Conservation (phyloP, 2,329 filamentous ascomycete species). For the Lomentospora prolificans region DNA sequence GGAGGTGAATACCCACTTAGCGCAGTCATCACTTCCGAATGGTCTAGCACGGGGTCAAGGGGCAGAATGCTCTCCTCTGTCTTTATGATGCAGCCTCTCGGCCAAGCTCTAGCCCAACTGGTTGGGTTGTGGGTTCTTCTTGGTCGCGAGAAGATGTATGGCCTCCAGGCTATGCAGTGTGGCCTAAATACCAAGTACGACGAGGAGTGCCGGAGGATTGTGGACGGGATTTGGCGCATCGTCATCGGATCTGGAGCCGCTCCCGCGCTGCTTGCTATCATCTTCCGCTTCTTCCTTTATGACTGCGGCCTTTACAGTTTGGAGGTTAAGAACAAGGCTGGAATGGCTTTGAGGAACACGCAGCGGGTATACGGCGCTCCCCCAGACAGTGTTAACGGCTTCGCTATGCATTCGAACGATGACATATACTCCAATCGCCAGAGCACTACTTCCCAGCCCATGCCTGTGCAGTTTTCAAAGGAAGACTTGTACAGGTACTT, state of each 20-base stretch:
- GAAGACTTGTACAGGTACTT: slow-evolving; percentile 41
- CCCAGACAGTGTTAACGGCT: slow-evolving; percentile 13
- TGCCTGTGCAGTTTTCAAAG: slow-evolving; percentile 38
- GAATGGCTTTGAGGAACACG: slow-evolving; percentile 48
- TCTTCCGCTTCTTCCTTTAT: slow-evolving; percentile 57
- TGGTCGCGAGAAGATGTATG: slow-evolving; percentile 30
- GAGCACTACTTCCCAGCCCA: slow-evolving; percentile 16
- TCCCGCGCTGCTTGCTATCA: slow-evolving; percentile 52
- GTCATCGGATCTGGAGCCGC: slow-evolving; percentile 56
- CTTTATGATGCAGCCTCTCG: slow-evolving; percentile 60
- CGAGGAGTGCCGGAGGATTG: slow-evolving; percentile 32
- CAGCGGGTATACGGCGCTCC: slow-evolving; percentile 45
- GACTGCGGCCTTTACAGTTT: slow-evolving; percentile 57
- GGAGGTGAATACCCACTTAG: slow-evolving; percentile 60
- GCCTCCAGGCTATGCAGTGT: slow-evolving; percentile 34
- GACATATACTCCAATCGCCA: slow-evolving; percentile 12
- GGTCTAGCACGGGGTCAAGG: slow-evolving; percentile 50
- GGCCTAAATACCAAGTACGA: slow-evolving; percentile 35
- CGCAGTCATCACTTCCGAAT: slow-evolving; percentile 60
- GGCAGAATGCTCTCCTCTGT: slow-evolving; percentile 59
- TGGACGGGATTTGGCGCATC: slow-evolving; percentile 58
- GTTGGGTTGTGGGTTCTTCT: slow-evolving; percentile 46
- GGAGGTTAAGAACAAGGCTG: slow-evolving; percentile 53
- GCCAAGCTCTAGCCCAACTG: slow-evolving; percentile 54
- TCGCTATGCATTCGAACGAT: slow-evolving; percentile 20